A percentile compares a stretch with the other conserved stretches of the same genome.
Evolutionary conservation across 352 stramenopile species (phyloP).

Genomic region (Globisporangium alternatum): DNA sequence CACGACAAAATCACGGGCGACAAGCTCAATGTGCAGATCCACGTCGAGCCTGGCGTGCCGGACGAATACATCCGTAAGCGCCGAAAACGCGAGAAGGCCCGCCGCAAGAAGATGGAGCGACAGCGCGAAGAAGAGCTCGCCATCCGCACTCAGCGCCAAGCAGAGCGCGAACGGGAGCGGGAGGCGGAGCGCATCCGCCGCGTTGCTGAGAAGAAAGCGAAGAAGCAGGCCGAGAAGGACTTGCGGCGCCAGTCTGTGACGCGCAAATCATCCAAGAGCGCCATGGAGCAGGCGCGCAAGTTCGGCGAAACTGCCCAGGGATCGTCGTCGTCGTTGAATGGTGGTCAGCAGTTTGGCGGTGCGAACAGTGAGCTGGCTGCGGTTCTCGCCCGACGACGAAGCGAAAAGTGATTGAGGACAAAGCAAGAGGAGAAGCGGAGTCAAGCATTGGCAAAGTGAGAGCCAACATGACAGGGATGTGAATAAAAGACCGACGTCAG

Average conservation of each 20-base stretch:
- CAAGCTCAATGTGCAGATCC: slow-evolving; percentile 40
- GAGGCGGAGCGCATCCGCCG: slow-evolving; percentile 74
- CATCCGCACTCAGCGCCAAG: slow-evolving; percentile 63
- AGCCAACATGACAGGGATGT: background rate
- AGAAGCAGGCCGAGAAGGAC: slow-evolving; percentile 80
- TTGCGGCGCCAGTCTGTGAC: slow-evolving; percentile 37
- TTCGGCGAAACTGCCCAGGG: slow-evolving; percentile 63
- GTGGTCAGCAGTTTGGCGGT: slow-evolving; percentile 34
- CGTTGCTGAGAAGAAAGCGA: slow-evolving; percentile 85
- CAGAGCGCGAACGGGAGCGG: slow-evolving; percentile 55
- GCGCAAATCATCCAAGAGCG: slow-evolving; percentile 43
- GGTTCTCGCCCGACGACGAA: slow-evolving; percentile 70
- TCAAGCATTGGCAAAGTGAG: slow-evolving; percentile 3
- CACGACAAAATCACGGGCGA: slow-evolving; percentile 48
- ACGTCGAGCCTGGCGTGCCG: slow-evolving; percentile 61
- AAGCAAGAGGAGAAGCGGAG: background rate
- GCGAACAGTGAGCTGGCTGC: slow-evolving; percentile 81
- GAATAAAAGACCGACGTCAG: background rate
- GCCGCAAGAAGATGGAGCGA: slow-evolving; percentile 66
- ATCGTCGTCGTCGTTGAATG: slow-evolving; percentile 30
- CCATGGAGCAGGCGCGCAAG: slow-evolving; percentile 64
- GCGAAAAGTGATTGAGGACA: slow-evolving; percentile 28
- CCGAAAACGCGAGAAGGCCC: slow-evolving; percentile 79
- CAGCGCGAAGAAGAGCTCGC: slow-evolving; percentile 76
- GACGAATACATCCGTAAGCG: slow-evolving; percentile 86